Evolutionary conservation across 306 rosid genomes (phyloP).

Genomic region (Neltuma alba): DNA sequence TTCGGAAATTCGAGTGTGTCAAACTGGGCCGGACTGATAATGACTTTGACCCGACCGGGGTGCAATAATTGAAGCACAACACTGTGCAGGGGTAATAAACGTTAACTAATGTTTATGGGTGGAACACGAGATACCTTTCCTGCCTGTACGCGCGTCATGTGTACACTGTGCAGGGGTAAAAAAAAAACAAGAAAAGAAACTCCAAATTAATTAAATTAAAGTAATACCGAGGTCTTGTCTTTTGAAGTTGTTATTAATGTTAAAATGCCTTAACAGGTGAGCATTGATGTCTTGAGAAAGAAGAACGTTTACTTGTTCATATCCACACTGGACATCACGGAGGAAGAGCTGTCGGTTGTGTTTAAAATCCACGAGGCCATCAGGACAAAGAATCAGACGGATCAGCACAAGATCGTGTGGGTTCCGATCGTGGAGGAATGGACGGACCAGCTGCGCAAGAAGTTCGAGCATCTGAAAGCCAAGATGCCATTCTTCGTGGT

Average conservation of each 20-base stretch:
- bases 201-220: not conserved
- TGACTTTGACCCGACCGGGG: not conserved
- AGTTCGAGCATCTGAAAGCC: slow-evolving; percentile 49
- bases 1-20: not conserved
- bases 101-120: not conserved
- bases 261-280: slow-evolving; percentile 29
- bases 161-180: not conserved
- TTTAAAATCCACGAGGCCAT: slow-evolving; percentile 42
- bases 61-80: not conserved
- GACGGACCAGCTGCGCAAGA: slow-evolving; percentile 48
- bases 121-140: not conserved
- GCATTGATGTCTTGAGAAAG: slow-evolving; percentile 42
- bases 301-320: slow-evolving; percentile 54
- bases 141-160: not conserved
- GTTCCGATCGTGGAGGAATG: slow-evolving; percentile 64
- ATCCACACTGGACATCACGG: slow-evolving; percentile 54
- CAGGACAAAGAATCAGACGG: slow-evolving; percentile 29
- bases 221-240: not conserved
- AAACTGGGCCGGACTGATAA: not conserved
- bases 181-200: not conserved
- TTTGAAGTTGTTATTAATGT: not conserved
- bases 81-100: no score
- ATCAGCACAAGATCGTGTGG: slow-evolving; percentile 64
- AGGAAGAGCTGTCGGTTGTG: slow-evolving; percentile 46
- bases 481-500: slow-evolving; percentile 64